Percentiles rank a stretch among this genome's conserved stretches.
Conservation (phyloP, 2,329 filamentous ascomycete species). For the Aureobasidium sp. region DNA sequence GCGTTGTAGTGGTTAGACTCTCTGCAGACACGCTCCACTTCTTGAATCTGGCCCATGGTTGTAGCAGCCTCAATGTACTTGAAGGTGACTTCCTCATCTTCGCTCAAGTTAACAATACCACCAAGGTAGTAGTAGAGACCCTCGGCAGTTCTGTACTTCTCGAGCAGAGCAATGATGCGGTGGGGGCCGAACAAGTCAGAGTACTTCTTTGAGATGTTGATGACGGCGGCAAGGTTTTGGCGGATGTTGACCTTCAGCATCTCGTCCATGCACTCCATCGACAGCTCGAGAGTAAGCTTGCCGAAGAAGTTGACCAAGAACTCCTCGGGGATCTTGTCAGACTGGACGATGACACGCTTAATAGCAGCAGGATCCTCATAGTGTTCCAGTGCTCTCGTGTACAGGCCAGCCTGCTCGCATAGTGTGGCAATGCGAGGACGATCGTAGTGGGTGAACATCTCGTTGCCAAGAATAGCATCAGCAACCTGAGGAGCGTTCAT, state of each 20-base stretch:
- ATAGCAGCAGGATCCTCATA: slow-evolving; percentile 85
- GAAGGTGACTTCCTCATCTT: slow-evolving; percentile 94
- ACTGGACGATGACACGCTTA: slow-evolving; percentile 83
- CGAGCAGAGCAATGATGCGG: slow-evolving; percentile 83
- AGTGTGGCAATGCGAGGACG: slow-evolving; percentile 80
- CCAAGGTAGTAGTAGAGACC: slow-evolving; percentile 98
- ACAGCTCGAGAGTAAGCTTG: slow-evolving; percentile 89
- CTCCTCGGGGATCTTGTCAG: slow-evolving; percentile 80
- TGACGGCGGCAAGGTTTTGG: slow-evolving; percentile 89
- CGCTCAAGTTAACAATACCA: slow-evolving; percentile 93
- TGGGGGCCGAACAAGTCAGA: slow-evolving; percentile 88
- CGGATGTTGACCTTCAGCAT: slow-evolving; percentile 97
- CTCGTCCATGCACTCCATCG: slow-evolving; percentile 84
- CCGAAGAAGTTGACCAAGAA: slow-evolving; percentile 93
- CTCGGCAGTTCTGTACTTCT: slow-evolving; percentile 96
- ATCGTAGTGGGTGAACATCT: slow-evolving; percentile 98
- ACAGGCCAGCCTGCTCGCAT: slow-evolving; percentile 85
- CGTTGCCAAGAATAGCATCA: slow-evolving; percentile 93
- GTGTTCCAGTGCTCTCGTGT: slow-evolving; percentile 70
- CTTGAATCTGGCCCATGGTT: slow-evolving; percentile 84
- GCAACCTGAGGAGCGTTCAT: slow-evolving; percentile 95
- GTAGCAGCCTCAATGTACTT: slow-evolving; percentile 99
- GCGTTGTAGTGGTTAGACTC: slow-evolving; percentile 79
- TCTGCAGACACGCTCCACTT: slow-evolving; percentile 94
- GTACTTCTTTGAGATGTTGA: slow-evolving; percentile 95